phyloP scores from a whole-genome alignment of 768 basidiomycete species.

The Suillus lakei region DNA sequence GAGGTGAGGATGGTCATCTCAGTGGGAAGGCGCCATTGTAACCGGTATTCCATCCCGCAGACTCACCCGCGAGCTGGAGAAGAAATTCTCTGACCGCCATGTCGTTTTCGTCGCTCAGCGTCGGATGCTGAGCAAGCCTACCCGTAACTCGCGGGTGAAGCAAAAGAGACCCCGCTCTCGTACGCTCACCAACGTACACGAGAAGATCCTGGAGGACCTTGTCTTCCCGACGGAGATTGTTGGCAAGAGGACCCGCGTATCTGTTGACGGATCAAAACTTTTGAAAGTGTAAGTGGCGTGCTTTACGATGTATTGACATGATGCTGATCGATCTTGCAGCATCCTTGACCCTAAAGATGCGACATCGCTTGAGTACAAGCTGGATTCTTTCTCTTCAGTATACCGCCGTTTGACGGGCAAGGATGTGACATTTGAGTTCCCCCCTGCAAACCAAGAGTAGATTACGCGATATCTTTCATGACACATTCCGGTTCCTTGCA shows the following conservation, averaged over 20 bases:
- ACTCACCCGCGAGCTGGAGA: constrained; percentile 98
- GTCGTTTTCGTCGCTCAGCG: constrained; percentile 99
- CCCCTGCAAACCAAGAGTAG: constrained; percentile 75
- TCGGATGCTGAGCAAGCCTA: constrained; percentile 97
- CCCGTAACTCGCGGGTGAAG: constrained; percentile 87
- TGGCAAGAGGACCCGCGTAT: constrained; percentile 95
- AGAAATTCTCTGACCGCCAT: constrained; percentile 99
- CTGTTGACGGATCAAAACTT: constrained; percentile 92
- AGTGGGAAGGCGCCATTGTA: constrained; percentile 1
- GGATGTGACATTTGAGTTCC: constrained; percentile 95
- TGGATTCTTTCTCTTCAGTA: constrained; percentile 98
- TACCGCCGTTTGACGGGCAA: constrained; percentile 96
- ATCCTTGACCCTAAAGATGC: constrained; percentile 98
- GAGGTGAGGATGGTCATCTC: constrained; percentile 54
- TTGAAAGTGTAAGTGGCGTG: constrained; percentile 87
- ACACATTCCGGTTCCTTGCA: constrained; percentile 33
- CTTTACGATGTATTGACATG: neutral
- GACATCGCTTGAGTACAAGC: constrained; percentile 99
- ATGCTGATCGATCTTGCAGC: constrained; percentile 47
- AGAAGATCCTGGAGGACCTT: constrained; percentile 98
- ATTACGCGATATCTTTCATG: constrained; percentile 38
- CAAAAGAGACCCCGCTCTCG: constrained; percentile 98
- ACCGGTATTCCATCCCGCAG: constrained; percentile 46
- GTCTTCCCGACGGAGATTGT: constrained; percentile 99
- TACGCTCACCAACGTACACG: constrained; percentile 96